These are phyloP conservation scores for Ganoderma multipileum DNA, from an alignment of 1,284 basidiomycete genomes.

Conservation along the genomic window DNA sequence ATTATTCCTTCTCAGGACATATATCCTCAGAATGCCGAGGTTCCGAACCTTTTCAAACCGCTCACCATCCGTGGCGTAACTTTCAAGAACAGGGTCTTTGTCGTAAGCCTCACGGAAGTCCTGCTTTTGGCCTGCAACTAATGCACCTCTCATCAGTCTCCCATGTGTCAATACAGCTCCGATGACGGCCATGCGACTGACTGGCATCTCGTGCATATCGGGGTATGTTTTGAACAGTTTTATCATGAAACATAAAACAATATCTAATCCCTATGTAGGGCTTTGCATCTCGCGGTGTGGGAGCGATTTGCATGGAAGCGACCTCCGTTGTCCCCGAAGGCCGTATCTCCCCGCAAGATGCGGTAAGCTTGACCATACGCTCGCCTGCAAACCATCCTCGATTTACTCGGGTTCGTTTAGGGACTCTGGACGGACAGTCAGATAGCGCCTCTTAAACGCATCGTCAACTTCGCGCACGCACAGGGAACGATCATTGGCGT, in stretches of 20 bases:
- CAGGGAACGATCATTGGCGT: conserved; percentile 77
- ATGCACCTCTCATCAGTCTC: conserved; percentile 53
- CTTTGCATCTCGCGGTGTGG: conserved; percentile 65
- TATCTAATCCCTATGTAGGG: conserved; percentile 49
- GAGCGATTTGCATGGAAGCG: conserved; percentile 68
- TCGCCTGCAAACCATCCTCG: neutral
- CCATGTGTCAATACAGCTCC: conserved; percentile 83
- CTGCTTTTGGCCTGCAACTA: neutral
- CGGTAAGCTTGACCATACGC: conserved; percentile 24
- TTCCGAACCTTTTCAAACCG: conserved; percentile 73
- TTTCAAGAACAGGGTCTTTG: conserved; percentile 80
- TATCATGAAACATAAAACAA: too few relatives aligned
- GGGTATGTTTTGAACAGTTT: conserved; percentile 43
- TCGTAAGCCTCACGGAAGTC: conserved; percentile 36
- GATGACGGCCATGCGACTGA: conserved; percentile 77
- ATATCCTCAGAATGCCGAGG: conserved; percentile 50
- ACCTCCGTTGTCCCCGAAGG: conserved; percentile 68
- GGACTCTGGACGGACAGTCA: conserved; percentile 86
- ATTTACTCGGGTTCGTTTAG: conserved; percentile 21
- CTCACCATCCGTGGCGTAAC: conserved; percentile 65
- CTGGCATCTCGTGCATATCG: conserved; percentile 80
- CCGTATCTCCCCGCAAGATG: conserved; percentile 56
- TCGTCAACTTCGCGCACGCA: conserved; percentile 81
- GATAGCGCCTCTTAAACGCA: conserved; percentile 66
- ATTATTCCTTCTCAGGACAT: conserved; percentile 41